A percentile compares a stretch with the other conserved stretches of the same genome.
Conservation (phyloP, 306 rosid species). For the Cyamopsis tetragonoloba region DNA sequence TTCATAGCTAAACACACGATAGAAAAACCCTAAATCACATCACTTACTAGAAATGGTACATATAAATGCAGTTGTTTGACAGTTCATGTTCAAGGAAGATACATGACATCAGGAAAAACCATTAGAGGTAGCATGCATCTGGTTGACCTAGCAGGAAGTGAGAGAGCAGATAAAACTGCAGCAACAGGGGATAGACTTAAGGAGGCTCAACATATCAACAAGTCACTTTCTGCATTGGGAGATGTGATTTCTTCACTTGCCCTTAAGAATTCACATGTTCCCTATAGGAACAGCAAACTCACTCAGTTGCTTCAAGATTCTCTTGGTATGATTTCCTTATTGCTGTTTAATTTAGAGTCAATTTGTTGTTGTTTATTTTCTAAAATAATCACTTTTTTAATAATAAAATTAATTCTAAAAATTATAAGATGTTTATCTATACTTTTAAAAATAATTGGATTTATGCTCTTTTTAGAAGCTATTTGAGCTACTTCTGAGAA, state of each 20-base stretch:
- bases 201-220: conserved; percentile 97
- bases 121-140: conserved; percentile 89
- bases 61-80: conserved; percentile 74
- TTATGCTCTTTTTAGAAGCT: too few species aligned
- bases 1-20: too few species aligned
- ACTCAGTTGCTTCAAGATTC: conserved; percentile 96
- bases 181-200: conserved; percentile 91
- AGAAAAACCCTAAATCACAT: too few species aligned
- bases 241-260: conserved; percentile 95
- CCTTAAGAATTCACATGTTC: conserved; percentile 80
- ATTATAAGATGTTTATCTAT: too few species aligned
- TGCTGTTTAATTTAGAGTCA: neutral
- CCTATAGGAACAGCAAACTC: conserved; percentile 93
- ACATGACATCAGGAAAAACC: conserved; percentile 58
- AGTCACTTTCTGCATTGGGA: conserved; percentile 94
- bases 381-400: too few species aligned
- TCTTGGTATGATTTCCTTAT: conserved; percentile 53
- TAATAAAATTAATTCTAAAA: too few species aligned
- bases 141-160: conserved; percentile 98
- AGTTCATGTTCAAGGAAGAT: conserved; percentile 91
- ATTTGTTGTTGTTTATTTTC: too few species aligned
- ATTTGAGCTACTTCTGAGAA: too few species aligned
- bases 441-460: too few species aligned
- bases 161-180: conserved; percentile 92
- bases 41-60: conserved; percentile 20